Base-by-base conservation (phyloP, 352 stramenopile genomes). In the Pythium sp. region DNA sequence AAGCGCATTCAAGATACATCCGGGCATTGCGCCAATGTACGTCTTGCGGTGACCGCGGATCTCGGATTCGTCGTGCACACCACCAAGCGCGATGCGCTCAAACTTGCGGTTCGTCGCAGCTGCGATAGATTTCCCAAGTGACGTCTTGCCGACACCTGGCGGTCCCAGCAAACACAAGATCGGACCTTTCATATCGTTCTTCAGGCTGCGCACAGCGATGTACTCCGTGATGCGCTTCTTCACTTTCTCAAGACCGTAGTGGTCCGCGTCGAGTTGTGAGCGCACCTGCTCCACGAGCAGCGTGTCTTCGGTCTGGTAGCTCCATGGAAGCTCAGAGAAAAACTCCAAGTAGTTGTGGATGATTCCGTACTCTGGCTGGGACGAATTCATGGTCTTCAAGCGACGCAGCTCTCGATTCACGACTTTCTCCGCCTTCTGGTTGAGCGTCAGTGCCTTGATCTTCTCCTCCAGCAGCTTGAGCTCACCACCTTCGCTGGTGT, bases 161-260 rank as follows among this genome's bases (percentile, higher is more conserved):
- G 91, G 90, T 1, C 90, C 89, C 9, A 96, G 78, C 15, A 97
- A 82, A 69, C 90, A 97, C 58, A 97, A 62, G 68, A 97, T 97
- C 8, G 90, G 84, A 2, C 90, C 90, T 65, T 91, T 90, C 81
- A 93, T 90, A 67, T 92, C 78, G 30, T 80, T 79, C 68, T 92
- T 93, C 11, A 96, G 78, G 24, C 80, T 92, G 5, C 86, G 83
- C 20, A 95, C 85, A 41, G 87, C 89, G 60, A 96, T 92, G 73
- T 93, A 94, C 73, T 95, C 87, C 2, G 88, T 87, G 72, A 96
- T 92, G 28, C 89, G 85, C 64, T 92, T 90, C 70, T 94, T 94
- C 32, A 92, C 84, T 62, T 91, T 90, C 67, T 94, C 80, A 38
- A 96, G 73, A 0, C 86, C 88, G 43, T 94, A 93, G 68, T 96